Evolutionary conservation across 75 land plant genomes (phyloP), one percentile per base, ranked within the genome.

Genomic region (Selaginella moellendorffii): DNA sequence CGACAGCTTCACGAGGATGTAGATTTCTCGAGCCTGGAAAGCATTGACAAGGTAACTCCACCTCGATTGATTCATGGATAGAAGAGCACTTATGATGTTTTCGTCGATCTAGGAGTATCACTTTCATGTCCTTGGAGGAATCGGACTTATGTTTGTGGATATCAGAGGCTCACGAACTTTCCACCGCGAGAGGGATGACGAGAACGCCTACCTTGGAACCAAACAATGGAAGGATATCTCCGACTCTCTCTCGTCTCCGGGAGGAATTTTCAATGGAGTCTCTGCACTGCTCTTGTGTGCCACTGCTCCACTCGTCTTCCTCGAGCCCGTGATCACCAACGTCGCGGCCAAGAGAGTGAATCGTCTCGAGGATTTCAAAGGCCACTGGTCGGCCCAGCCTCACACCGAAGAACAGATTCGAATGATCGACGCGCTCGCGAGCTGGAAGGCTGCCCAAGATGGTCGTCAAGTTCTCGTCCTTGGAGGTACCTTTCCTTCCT

Each of bases 101-200:
- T n/a, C 68, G n/a, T n/a, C n/a, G n/a, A n/a, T n/a, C n/a, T n/a
- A 77, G 79, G 79, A 77, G 53, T 69, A 69, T 53, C 78, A 77
- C 54, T 77, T 77, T 64, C 79, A 77, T 62, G 67, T 69, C 36
- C 36, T 77, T 25, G 72, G 78, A 52, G 69, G 69, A 18, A 71
- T 77, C 23, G 79, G 79, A 53, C 26, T 77, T 17, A 74, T 77
- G 62, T 77, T 77, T 51, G 36, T 77, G 46, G 79, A 77, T 42
- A 77, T 77, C 26, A 77, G 79, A 20, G 77, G 77, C 26, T 77
- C 79, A 25, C 77, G 79, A 25, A 77, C 79, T 1, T 77, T 77
- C 59, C 79, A 77, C 31, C 77, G 79, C 28, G 68, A 53, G 9
- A 10, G 74, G 10, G 72, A 54, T 46, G 79, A 77, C 62, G 54